phyloP scores from a whole-genome alignment of 2,329 filamentous ascomycete genomes.

The Talaromyces sp. region DNA sequence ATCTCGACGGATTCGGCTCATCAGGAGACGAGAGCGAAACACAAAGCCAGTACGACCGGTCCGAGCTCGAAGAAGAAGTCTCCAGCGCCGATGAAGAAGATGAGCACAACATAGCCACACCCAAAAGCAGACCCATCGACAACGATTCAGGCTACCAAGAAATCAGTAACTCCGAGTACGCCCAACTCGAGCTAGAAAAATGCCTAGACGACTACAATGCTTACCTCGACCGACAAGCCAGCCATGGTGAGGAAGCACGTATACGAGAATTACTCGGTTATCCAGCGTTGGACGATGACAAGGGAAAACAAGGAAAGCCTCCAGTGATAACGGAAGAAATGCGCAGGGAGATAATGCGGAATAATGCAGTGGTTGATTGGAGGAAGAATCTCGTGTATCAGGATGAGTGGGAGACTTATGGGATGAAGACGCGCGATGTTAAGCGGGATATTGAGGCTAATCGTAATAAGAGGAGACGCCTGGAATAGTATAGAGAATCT shows the following conservation, averaged over 20 bases:
- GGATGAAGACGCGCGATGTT: constrained; percentile 29
- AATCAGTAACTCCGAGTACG: neutral
- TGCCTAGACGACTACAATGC: constrained; percentile 45
- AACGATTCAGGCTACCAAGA: neutral
- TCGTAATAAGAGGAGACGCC: constrained; percentile 33
- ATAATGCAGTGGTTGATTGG: constrained; percentile 46
- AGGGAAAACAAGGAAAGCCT: constrained; percentile 23
- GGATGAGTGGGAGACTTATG: constrained; percentile 53
- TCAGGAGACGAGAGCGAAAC: neutral
- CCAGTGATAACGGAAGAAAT: constrained; percentile 28
- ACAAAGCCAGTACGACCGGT: neutral
- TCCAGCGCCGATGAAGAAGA: neutral
- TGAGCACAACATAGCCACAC: neutral
- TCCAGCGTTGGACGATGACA: constrained; percentile 24
- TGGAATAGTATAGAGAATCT: constrained; percentile 9
- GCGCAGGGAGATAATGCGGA: constrained; percentile 34
- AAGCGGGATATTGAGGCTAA: constrained; percentile 33
- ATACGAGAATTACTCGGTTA: constrained; percentile 35
- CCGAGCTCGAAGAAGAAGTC: neutral
- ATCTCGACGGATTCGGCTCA: neutral
- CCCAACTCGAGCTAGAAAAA: constrained; percentile 1
- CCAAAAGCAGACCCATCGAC: neutral
- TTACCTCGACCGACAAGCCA: constrained; percentile 47
- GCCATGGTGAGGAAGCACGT: constrained; percentile 45
- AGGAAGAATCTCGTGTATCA: constrained; percentile 47